Evolutionary conservation across 306 rosid genomes (phyloP).

Genomic region (Cotoneaster glaucophyllus): DNA sequence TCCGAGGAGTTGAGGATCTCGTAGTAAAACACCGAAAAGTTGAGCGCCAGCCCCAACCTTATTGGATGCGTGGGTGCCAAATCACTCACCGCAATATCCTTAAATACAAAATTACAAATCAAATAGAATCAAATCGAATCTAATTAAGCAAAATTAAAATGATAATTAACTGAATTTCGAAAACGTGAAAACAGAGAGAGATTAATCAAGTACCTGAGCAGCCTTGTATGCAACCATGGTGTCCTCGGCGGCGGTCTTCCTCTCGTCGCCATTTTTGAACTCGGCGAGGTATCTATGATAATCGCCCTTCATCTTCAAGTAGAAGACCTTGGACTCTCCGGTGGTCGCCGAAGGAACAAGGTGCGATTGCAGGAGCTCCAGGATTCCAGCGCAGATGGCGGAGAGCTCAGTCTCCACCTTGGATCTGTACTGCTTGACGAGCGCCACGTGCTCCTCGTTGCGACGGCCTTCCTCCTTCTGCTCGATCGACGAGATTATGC

Average conservation of each 20-base stretch:
- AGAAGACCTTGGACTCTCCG: slow-evolving; percentile 35
- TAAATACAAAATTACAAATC: neutral
- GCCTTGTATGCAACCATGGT: slow-evolving; percentile 36
- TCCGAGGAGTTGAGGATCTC: slow-evolving; percentile 41
- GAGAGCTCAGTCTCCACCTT: slow-evolving; percentile 36
- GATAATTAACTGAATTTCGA: neutral
- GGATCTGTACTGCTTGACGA: slow-evolving; percentile 34
- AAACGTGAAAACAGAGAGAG: neutral
- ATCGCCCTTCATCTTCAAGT: slow-evolving; percentile 42
- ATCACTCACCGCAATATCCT: slow-evolving; percentile 39
- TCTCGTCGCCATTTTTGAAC: slow-evolving; percentile 33
- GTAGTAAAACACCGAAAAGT: slow-evolving; percentile 41
- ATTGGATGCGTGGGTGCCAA: slow-evolving; percentile 38
- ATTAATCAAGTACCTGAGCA: slow-evolving; percentile 23
- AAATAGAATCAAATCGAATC: neutral
- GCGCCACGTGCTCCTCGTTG: slow-evolving; percentile 37
- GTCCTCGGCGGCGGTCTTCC: slow-evolving; percentile 36
- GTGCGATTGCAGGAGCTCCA: slow-evolving; percentile 23
- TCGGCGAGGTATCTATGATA: slow-evolving; percentile 36
- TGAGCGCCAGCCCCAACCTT: slow-evolving; percentile 37
- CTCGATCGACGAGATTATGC: slow-evolving; percentile 37
- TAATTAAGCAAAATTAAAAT: neutral
- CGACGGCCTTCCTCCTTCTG: slow-evolving; percentile 42
- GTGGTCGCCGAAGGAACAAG: slow-evolving; percentile 31
- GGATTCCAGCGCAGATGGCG: slow-evolving; percentile 30